Evolutionary conservation across 2,329 filamentous ascomycete species (phyloP).

Genomic region (Aspergillus alliaceus): DNA sequence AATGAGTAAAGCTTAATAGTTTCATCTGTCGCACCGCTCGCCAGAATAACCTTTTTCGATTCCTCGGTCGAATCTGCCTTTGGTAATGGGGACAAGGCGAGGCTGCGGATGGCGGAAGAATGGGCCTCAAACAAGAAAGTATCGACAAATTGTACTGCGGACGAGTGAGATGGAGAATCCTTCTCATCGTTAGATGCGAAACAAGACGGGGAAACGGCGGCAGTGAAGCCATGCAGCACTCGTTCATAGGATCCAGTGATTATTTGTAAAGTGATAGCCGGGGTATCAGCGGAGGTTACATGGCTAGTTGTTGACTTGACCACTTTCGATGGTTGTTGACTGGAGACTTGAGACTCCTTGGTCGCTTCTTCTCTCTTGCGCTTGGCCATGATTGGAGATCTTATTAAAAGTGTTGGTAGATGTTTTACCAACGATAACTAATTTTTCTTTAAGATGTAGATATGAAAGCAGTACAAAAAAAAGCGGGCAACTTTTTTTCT

Average conservation of each 20-base stretch:
- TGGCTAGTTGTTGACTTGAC: conserved; percentile 30
- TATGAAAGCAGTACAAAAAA: conserved; percentile 3
- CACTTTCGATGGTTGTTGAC: conserved; percentile 31
- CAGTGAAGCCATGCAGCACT: conserved; percentile 84
- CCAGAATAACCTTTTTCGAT: conserved; percentile 79
- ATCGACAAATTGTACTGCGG: conserved; percentile 71
- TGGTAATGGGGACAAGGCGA: conserved; percentile 79
- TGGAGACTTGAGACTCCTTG: conserved; percentile 25
- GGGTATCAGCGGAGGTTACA: conserved; percentile 22
- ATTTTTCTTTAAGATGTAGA: background rate
- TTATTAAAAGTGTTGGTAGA: background rate
- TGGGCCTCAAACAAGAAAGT: conserved; percentile 96
- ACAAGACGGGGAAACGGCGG: conserved; percentile 56
- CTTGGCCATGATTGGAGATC: conserved; percentile 39
- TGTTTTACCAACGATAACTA: background rate
- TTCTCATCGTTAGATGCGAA: conserved; percentile 27
- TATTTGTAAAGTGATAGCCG: conserved; percentile 71
- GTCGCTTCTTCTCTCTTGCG: conserved; percentile 43
- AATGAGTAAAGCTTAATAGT: conserved; percentile 92
- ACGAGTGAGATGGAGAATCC: conserved; percentile 25
- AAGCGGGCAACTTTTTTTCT: conserved; percentile 27
- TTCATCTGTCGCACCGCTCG: conserved; percentile 89
- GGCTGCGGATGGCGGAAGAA: conserved; percentile 81
- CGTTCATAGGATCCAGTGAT: conserved; percentile 92
- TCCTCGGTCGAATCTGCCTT: conserved; percentile 53